These are phyloP conservation scores for Filobasidium wieringae DNA, from an alignment of 768 basidiomycete genomes.

Conservation along the genomic window DNA sequence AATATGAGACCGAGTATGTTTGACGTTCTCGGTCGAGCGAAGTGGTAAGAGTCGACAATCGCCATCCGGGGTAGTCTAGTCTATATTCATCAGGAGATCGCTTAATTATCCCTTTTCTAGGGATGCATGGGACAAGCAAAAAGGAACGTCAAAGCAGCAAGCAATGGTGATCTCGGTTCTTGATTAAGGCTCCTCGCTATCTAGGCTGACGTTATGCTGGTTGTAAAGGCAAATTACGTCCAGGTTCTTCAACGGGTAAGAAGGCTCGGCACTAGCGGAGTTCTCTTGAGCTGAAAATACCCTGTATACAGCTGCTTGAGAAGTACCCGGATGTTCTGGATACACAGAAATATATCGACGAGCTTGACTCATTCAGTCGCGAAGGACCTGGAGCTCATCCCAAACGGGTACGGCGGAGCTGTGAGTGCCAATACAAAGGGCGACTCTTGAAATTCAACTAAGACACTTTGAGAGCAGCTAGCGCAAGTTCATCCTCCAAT, in stretches of 20 bases:
- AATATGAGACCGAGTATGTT: slow-evolving; percentile 68
- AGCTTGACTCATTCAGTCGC: no score
- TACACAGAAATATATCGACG: no score
- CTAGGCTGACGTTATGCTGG: not conserved
- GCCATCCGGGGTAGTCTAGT: slow-evolving; percentile 27
- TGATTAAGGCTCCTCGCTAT: not conserved
- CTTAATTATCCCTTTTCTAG: slow-evolving; percentile 40
- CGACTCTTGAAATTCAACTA: no score
- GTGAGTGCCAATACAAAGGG: no score
- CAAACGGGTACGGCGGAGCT: no score
- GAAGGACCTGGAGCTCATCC: no score
- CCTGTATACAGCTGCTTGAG: no score
- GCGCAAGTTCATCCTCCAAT: not conserved
- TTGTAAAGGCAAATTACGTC: slow-evolving; percentile 61
- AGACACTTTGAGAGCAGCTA: no score
- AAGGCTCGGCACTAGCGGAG: not conserved
- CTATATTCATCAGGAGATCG: no score
- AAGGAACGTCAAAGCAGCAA: slow-evolving; percentile 61
- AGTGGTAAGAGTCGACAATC: slow-evolving; percentile 48
- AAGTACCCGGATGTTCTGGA: no score
- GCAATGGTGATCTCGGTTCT: slow-evolving; percentile 44
- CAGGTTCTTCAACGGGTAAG: slow-evolving; percentile 69
- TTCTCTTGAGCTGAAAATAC: no score
- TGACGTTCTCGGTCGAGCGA: slow-evolving; percentile 84
- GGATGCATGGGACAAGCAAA: slow-evolving; percentile 94